phyloP scores from a whole-genome alignment of 2,329 filamentous ascomycete species.

The Tolypocladium album region DNA sequence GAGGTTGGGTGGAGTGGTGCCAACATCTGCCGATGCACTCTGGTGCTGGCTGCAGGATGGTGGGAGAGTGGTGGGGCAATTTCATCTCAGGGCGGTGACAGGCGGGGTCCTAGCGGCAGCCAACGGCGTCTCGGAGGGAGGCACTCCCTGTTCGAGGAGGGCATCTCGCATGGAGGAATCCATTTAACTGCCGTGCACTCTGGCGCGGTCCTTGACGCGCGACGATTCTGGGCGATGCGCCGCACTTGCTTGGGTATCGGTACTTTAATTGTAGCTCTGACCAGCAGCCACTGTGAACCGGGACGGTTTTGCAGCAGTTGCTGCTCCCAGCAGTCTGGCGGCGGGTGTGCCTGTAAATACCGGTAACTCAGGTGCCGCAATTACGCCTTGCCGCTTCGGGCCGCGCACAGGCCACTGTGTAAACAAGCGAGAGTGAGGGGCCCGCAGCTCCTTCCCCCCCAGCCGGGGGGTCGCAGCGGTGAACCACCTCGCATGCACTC shows the following conservation, averaged over 20 bases:
- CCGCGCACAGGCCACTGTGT: slow-evolving; percentile 17
- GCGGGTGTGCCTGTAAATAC: neutral
- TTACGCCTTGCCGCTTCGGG: slow-evolving; percentile 16
- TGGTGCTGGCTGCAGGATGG: neutral
- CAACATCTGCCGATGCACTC: neutral
- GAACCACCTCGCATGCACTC: slow-evolving; percentile 13
- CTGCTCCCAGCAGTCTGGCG: neutral
- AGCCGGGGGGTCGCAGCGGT: slow-evolving; percentile 14
- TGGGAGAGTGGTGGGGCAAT: neutral
- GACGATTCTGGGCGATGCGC: neutral
- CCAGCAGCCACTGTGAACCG: neutral
- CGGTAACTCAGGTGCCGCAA: neutral
- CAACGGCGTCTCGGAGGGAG: neutral
- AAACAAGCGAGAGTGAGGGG: slow-evolving; percentile 24
- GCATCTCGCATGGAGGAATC: neutral
- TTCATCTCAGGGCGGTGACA: neutral
- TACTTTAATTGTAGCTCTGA: neutral
- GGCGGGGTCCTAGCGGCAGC: neutral
- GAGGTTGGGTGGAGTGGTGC: neutral
- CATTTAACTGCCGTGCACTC: neutral
- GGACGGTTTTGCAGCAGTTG: too few relatives aligned
- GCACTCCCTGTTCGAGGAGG: neutral
- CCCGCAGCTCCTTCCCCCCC: slow-evolving; percentile 9
- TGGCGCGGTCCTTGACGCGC: too few relatives aligned
- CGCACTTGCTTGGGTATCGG: too few relatives aligned